A percentile compares a stretch with the other conserved stretches of the same genome.
Conservation (phyloP, 2,329 filamentous ascomycete genomes). For the Peltaster fructicola region DNA sequence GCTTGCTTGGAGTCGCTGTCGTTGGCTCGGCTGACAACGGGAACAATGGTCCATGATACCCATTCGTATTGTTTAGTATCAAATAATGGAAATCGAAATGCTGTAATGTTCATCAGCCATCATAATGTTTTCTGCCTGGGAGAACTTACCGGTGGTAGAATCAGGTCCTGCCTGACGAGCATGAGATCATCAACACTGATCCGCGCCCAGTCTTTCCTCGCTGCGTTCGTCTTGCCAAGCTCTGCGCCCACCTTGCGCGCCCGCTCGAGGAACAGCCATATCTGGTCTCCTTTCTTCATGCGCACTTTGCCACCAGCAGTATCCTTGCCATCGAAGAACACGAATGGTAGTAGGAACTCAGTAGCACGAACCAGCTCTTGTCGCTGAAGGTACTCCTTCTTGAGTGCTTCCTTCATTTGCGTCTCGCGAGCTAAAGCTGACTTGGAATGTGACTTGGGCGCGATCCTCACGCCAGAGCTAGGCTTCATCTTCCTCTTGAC, state of each 20-base stretch:
- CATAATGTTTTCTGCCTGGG: conserved; percentile 7
- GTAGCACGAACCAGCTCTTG: conserved; percentile 79
- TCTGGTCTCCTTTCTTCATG: conserved; percentile 80
- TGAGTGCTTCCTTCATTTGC: conserved; percentile 52
- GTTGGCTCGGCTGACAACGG: conserved; percentile 45
- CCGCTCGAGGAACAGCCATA: conserved; percentile 86
- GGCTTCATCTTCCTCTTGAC: conserved; percentile 39
- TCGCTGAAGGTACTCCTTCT: conserved; percentile 63
- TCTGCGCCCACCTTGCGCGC: conserved; percentile 82
- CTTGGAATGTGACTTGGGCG: conserved; percentile 63
- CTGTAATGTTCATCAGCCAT: conserved; percentile 32
- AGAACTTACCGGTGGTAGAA: conserved; percentile 73
- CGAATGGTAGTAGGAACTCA: conserved; percentile 81
- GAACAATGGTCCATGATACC: conserved; percentile 62
- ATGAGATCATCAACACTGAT: conserved; percentile 92
- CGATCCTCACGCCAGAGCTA: conserved; percentile 42
- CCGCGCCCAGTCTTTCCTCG: conserved; percentile 70
- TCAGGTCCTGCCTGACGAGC: conserved; percentile 76
- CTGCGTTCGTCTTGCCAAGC: conserved; percentile 50
- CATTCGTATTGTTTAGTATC: conserved; percentile 68
- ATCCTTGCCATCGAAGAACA: conserved; percentile 92
- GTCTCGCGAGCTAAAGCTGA: conserved; percentile 62
- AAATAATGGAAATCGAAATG: conserved; percentile 98
- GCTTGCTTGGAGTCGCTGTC: conserved; percentile 25
- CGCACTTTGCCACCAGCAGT: conserved; percentile 68